phyloP scores from a whole-genome alignment of 2,329 filamentous ascomycete species.

The Ceratocystis cubensis region DNA sequence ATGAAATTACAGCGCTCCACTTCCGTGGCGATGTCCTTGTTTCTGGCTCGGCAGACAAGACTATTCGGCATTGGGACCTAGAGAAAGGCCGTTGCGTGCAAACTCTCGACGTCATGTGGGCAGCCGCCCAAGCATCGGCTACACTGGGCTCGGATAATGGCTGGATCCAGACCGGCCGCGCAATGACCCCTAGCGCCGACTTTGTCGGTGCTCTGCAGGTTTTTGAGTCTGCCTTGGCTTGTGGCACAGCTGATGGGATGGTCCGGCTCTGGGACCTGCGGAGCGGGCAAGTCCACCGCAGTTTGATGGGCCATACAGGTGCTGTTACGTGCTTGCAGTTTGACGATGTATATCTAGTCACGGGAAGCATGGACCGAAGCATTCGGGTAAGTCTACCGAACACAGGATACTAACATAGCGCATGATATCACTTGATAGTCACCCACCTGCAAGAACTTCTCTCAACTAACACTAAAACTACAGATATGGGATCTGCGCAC shows the following conservation, averaged over 20 bases:
- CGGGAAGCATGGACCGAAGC: slow-evolving; percentile 81
- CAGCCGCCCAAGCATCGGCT: slow-evolving; percentile 75
- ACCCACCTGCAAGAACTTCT: background rate
- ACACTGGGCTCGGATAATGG: slow-evolving; percentile 48
- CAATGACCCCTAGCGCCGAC: slow-evolving; percentile 48
- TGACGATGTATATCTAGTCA: slow-evolving; percentile 89
- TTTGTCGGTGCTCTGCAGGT: slow-evolving; percentile 93
- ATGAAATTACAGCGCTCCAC: slow-evolving; percentile 86
- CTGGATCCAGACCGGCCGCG: slow-evolving; percentile 63
- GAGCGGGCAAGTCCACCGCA: slow-evolving; percentile 92
- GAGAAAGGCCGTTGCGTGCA: slow-evolving; percentile 96
- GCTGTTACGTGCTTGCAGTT: slow-evolving; percentile 92
- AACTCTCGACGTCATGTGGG: slow-evolving; percentile 95
- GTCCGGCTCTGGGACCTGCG: slow-evolving; percentile 92
- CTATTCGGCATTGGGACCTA: slow-evolving; percentile 91
- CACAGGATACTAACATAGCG: background rate
- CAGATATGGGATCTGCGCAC: slow-evolving; percentile 98
- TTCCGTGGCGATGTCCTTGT: slow-evolving; percentile 83
- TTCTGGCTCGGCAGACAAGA: slow-evolving; percentile 95
- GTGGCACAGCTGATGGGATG: slow-evolving; percentile 95
- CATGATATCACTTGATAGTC: no score
- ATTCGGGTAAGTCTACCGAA: slow-evolving; percentile 63
- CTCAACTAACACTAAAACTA: slow-evolving; percentile 24
- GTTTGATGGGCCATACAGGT: slow-evolving; percentile 87
- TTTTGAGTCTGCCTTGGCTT: slow-evolving; percentile 89